phyloP scores from a whole-genome alignment of 768 basidiomycete species.

The Russula vinacea region DNA sequence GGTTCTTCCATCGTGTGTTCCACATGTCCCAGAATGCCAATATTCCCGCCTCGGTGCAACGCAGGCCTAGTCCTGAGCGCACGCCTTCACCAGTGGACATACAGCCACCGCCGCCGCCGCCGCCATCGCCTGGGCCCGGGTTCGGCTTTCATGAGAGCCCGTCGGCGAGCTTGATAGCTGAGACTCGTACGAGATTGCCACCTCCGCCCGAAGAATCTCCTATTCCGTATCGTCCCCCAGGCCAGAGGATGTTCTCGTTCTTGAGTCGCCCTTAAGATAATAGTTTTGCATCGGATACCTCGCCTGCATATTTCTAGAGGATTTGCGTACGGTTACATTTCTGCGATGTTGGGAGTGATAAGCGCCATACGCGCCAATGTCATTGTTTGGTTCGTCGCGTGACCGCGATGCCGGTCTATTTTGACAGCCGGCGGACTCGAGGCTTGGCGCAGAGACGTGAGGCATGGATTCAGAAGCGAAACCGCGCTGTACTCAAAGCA shows the following conservation, averaged over 20 bases:
- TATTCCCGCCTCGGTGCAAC: not conserved
- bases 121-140: not conserved
- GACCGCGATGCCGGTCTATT: no score
- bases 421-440: no score
- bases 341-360: no score
- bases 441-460: not conserved
- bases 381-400: no score
- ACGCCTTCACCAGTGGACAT: not conserved
- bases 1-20: not conserved
- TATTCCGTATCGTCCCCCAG: constrained; percentile 18
- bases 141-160: not conserved
- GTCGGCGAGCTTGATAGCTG: constrained; percentile 1
- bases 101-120: not conserved
- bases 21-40: not conserved
- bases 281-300: not conserved
- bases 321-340: not conserved
- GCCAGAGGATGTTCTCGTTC: constrained; percentile 10
- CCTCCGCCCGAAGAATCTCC: constrained; percentile 8
- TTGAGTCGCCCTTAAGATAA: not conserved
- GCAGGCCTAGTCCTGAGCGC: not conserved
- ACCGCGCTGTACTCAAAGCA: not conserved
- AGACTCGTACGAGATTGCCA: constrained; percentile 23
- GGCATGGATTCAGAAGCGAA: not conserved
- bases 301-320: not conserved
- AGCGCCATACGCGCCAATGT: no score